Evolutionary conservation across 2,329 filamentous ascomycete genomes (phyloP), one percentile per base, ranked within the genome.

Genomic region (Emericellopsis atlantica): DNA sequence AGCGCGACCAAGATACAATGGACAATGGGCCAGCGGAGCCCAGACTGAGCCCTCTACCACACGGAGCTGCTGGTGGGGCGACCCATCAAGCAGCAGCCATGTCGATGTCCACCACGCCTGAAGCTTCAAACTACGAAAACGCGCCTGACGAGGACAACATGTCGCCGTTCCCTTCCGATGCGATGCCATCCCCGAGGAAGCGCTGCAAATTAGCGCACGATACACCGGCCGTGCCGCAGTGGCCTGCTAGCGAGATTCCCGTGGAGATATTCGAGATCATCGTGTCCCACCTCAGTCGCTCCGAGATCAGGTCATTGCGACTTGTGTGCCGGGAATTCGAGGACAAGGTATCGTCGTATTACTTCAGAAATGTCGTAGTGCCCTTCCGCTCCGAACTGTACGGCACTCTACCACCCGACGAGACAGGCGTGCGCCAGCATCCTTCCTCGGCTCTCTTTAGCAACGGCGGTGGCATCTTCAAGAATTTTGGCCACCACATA

Each of bases 301-400:
- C 69, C 29, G 74, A 79, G 45, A 63, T 82, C 39, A 73, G 76
- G 54, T 66, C 60, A 24, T 66, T 84, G 56, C 73, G 80, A 5
- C 61, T 82, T 4, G 77, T 81, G 4, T 74, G 67, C 50, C 65
- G 60, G 32, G 74, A 79, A 42, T 74, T 64, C 22, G 75, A 81
- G 44, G 47, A 54, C 11, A 74, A 72, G 44, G 65, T 79, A 2
- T 77, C 76, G 0, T 62, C 66, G 32, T 61, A 67, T 33, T 67
- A 81, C 36, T 84, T 81, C 53, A 64, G 67, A 43, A 76, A 74
- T 36, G 72, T 80, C 8, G 76, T 83, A 6, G 73, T 81, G 2
- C 75, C 76, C 2, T 84, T 84, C 59, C 74, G 71, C 34, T 70
- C 74, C 2, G 72, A 80, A 47, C 71, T 84, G 21, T 81, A 76